phyloP scores from a whole-genome alignment of 2,329 filamentous ascomycete genomes.

The Huntiella moniliformis region DNA sequence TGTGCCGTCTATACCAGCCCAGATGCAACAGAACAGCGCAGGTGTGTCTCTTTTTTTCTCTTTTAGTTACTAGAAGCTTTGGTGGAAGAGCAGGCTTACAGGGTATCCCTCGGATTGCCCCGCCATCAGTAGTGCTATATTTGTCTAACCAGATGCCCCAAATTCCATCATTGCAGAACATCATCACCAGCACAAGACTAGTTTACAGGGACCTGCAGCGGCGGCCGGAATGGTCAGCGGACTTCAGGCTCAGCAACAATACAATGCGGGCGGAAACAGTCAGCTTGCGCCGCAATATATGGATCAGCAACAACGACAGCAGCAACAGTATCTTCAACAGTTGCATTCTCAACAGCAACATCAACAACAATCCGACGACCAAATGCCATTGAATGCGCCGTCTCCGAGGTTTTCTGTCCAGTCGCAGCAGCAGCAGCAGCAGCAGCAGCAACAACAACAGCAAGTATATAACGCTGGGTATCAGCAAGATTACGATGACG shows the following conservation, averaged over 20 bases:
- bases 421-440: conserved; percentile 14
- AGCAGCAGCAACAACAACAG: not conserved
- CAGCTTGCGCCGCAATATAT: no score
- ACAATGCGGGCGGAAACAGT: not conserved
- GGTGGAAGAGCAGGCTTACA: no score
- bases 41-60: not conserved
- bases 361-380: conserved; percentile 13
- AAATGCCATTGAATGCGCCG: conserved; percentile 14
- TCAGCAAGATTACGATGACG: not conserved
- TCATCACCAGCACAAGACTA: conserved; percentile 15
- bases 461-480: not conserved
- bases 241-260: conserved; percentile 14
- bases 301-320: conserved; percentile 7
- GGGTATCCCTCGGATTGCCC: not conserved
- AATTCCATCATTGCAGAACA: conserved; percentile 1
- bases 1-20: not conserved
- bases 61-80: not conserved
- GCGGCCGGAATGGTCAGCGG: not conserved
- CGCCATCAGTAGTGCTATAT: not conserved
- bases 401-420: conserved; percentile 15
- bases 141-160: conserved; percentile 1
- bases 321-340: conserved; percentile 15
- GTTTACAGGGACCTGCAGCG: conserved; percentile 11
- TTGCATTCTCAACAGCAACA: conserved; percentile 14
- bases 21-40: conserved; percentile 2